These are phyloP conservation scores for Ophiobolus disseminans DNA, from an alignment of 2,329 filamentous ascomycete genomes.

Conservation along the genomic window DNA sequence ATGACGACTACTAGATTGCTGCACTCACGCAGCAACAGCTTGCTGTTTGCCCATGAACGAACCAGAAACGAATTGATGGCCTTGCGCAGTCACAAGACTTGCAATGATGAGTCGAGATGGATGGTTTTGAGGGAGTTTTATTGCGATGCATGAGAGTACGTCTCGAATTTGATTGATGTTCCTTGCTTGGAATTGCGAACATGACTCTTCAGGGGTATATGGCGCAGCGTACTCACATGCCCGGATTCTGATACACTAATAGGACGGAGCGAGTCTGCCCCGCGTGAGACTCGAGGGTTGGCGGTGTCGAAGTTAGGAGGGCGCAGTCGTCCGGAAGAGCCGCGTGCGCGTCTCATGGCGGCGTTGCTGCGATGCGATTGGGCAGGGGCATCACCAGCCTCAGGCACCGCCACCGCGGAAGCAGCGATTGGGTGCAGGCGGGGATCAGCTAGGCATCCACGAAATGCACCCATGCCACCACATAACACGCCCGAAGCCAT, in stretches of 20 bases:
- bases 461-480: slow-evolving; percentile 35
- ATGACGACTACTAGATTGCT: too few species aligned
- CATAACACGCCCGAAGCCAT: slow-evolving; percentile 29
- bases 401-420: slow-evolving; percentile 9
- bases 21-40: too few species aligned
- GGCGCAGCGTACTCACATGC: background rate
- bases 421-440: slow-evolving; percentile 14
- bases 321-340: slow-evolving; percentile 9
- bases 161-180: too few species aligned
- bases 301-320: background rate
- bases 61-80: too few species aligned
- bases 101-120: too few species aligned
- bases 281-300: background rate
- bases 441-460: slow-evolving; percentile 38
- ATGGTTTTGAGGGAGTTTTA: too few species aligned
- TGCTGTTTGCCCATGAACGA: too few species aligned
- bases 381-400: background rate
- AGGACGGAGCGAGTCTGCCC: slow-evolving; percentile 1
- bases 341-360: background rate
- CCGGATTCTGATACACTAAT: background rate
- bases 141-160: too few species aligned
- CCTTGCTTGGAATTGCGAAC: background rate
- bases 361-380: slow-evolving; percentile 1
- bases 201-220: background rate
- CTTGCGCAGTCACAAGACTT: too few species aligned